Conservation (phyloP, 2,329 filamentous ascomycete genomes). For the Pseudogymnoascus sp. region DNA sequence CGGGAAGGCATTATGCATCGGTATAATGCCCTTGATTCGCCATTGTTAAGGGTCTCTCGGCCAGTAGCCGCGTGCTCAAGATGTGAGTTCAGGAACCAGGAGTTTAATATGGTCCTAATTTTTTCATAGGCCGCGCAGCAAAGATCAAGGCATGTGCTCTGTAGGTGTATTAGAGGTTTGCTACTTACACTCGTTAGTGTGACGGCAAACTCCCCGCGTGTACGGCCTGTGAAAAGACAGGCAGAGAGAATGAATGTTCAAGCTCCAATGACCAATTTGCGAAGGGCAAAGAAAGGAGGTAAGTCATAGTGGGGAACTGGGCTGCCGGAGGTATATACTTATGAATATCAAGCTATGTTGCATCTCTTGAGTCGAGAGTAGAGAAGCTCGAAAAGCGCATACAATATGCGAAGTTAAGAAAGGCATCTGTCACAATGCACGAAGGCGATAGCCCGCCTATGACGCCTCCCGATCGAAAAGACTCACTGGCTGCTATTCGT, state of each 20-base stretch:
- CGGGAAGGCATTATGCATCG: constrained; percentile 5
- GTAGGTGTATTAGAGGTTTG: constrained; percentile 1
- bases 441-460: constrained; percentile 45
- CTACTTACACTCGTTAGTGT: constrained; percentile 46
- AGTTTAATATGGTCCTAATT: constrained; percentile 8
- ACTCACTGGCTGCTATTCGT: constrained; percentile 54
- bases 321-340: constrained; percentile 12
- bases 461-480: constrained; percentile 48
- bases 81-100: constrained; percentile 41
- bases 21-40: constrained; percentile 32
- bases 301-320: constrained; percentile 18
- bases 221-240: constrained; percentile 88
- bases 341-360: constrained; percentile 62
- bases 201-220: constrained; percentile 94
- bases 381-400: constrained; percentile 80
- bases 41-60: constrained; percentile 64
- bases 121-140: constrained; percentile 58
- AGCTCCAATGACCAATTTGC: constrained; percentile 95
- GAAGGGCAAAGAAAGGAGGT: constrained; percentile 87
- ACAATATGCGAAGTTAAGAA: constrained; percentile 60
- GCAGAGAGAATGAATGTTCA: constrained; percentile 78
- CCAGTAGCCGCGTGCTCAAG: constrained; percentile 73
- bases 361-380: constrained; percentile 83
- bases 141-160: constrained; percentile 68
- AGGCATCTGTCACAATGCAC: constrained; percentile 60